phyloP scores from a whole-genome alignment of 305 asterid species.

The Fraxinus greggii region DNA sequence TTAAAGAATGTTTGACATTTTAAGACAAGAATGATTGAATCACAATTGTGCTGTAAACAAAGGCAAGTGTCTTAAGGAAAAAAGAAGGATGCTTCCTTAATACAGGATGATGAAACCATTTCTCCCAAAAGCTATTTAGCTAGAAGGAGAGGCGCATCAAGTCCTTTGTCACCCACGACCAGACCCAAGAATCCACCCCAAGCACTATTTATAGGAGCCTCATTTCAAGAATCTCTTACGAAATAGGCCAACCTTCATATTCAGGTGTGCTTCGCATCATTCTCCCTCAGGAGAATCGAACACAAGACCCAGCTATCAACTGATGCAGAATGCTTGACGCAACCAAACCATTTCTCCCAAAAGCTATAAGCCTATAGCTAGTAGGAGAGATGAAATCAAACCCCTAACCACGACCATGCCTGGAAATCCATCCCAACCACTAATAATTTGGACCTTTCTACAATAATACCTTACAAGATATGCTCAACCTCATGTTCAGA shows the following conservation, averaged over 20 bases:
- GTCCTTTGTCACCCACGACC: background rate
- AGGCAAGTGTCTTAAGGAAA: background rate
- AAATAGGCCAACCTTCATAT: background rate
- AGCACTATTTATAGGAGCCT: background rate
- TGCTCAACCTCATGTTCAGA: background rate
- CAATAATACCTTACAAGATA: background rate
- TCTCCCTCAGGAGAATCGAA: background rate
- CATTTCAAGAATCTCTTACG: background rate
- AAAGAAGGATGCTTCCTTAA: background rate
- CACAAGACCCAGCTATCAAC: background rate
- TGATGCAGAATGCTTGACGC: background rate
- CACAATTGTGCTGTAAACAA: background rate
- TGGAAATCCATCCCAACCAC: background rate
- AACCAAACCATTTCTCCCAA: background rate
- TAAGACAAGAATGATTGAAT: background rate
- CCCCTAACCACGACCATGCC: background rate
- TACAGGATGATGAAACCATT: background rate
- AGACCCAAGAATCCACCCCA: background rate
- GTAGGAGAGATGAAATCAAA: background rate
- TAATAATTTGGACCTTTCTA: background rate
- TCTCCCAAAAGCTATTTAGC: background rate
- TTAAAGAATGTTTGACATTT: slow-evolving; percentile 12
- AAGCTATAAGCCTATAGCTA: background rate
- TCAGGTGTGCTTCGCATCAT: background rate
- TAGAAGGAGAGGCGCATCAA: background rate